Base-by-base conservation (phyloP, 495 filamentous ascomycete genomes). In the Penicillium robsamsonii region DNA sequence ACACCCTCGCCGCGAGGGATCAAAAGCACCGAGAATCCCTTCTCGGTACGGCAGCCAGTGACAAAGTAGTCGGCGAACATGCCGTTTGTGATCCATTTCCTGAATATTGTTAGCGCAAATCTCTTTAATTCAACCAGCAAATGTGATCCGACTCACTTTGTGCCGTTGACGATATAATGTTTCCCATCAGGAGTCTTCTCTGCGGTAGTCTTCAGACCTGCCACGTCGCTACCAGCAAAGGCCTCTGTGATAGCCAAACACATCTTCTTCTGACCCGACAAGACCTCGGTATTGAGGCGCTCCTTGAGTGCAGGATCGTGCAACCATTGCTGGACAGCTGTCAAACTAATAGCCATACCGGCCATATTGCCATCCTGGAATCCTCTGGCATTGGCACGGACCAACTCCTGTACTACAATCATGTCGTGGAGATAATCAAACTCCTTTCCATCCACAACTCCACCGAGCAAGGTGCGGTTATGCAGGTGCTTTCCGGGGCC, bases 21-120 rank as follows among this genome's bases (percentile, higher is more conserved):
- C 50, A 96, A 74, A 1, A 96, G 70, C 8, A 96, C 90, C 3
- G 82, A 85, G 56, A 92, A 85, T 20, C 89, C 91, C 74, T 93
- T 93, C 45, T 85, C 86, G 3, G 91, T 96, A 61, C 83, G 84
- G 66, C 91, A 91, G 33, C 85, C 90, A 17, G 82, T 85, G 47
- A 93, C 88, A 65, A 95, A 95, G 74, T 92, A 93, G 69, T 93
- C 89, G 60, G 76, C 78, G 70, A 84, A 93, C 73, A 85, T 85
- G 56, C 90, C 91, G 77, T 96, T 96, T 38, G 91, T 96, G 73
- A 93, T 93, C 90, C 90, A 95, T 74, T 93, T 93, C 80, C 73
- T 76, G 31, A 5, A 0, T 0, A 20, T 13, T 18, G 55, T 56
- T 9, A 61, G 35, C 29, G 11, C 2, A 42, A 17, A 18, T 37